Evolutionary conservation across 805 yeast genomes (phyloP).

Genomic region (Wickerhamiella lipophila): DNA sequence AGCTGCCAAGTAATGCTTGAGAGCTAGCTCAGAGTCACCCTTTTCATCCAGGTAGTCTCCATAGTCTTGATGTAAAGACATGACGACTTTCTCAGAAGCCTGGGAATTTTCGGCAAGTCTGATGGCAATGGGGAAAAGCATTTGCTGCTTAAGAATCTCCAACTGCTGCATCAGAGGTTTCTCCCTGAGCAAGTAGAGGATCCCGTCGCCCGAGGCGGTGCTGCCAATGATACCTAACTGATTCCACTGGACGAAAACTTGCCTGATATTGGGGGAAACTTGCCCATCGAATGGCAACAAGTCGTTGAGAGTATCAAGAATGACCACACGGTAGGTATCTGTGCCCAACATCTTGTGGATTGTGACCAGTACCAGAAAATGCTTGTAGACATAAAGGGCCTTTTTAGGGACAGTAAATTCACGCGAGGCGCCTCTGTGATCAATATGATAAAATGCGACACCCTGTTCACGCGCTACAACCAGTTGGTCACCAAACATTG

Average conservation of each 20-base stretch:
- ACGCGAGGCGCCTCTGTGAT: conserved; percentile 34
- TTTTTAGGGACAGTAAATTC: conserved; percentile 47
- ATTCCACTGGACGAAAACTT: conserved; percentile 45
- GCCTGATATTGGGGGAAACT: conserved; percentile 50
- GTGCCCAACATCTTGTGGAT: conserved; percentile 16
- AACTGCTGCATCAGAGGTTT: conserved; percentile 55
- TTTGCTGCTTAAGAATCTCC: conserved; percentile 53
- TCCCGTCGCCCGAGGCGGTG: conserved; percentile 45
- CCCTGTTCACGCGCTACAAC: conserved; percentile 56
- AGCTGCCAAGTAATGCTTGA: conserved; percentile 56
- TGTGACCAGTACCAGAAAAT: conserved; percentile 39
- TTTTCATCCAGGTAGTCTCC: conserved; percentile 63
- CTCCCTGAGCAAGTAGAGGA: conserved; percentile 55
- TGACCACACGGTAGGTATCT: conserved; percentile 43
- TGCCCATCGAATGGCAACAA: conserved; percentile 57
- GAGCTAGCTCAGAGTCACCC: conserved; percentile 55
- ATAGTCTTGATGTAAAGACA: conserved; percentile 35
- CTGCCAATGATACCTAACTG: conserved; percentile 46
- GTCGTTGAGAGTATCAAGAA: conserved; percentile 59
- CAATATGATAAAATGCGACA: conserved; percentile 43
- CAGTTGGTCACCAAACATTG: conserved; percentile 36
- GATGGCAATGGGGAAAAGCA: conserved; percentile 60
- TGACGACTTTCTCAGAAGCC: conserved; percentile 24
- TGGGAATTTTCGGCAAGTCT: conserved; percentile 40
- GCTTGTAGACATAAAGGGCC: conserved; percentile 37